Evolutionary conservation across 2,329 filamentous ascomycete species (phyloP).

Genomic region (Aspergillus oerlinghausenensis): DNA sequence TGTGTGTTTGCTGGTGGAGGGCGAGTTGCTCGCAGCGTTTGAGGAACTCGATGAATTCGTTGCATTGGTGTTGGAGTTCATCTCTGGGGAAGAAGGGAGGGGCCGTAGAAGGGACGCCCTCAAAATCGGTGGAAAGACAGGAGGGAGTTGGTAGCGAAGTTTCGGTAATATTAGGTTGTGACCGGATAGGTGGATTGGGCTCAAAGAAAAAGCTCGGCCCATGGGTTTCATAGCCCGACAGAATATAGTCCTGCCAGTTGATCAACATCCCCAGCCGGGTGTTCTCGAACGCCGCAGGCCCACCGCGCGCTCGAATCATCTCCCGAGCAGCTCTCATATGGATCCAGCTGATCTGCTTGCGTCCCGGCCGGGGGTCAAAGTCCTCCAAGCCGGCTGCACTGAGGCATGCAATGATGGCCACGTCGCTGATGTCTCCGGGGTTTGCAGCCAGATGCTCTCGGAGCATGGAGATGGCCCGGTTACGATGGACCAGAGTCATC

Average conservation of each 20-base stretch:
- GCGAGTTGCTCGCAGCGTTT: constrained; percentile 35
- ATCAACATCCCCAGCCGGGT: constrained; percentile 38
- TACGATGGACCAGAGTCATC: constrained; percentile 28
- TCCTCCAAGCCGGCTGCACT: constrained; percentile 38
- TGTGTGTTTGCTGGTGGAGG: constrained; percentile 21
- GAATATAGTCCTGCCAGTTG: constrained; percentile 41
- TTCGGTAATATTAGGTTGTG: constrained; percentile 5
- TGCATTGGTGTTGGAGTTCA: constrained; percentile 33
- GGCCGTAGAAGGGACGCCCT: not conserved
- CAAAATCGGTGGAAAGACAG: not conserved
- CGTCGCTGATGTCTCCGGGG: constrained; percentile 33
- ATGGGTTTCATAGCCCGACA: constrained; percentile 35
- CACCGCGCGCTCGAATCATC: constrained; percentile 36
- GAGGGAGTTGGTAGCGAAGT: not conserved
- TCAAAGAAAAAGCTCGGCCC: constrained; percentile 34
- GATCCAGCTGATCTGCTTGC: constrained; percentile 35
- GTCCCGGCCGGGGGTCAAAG: constrained; percentile 35
- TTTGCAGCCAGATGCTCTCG: constrained; percentile 27
- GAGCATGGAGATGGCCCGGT: constrained; percentile 31
- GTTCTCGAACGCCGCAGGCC: constrained; percentile 32
- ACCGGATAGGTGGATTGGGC: constrained; percentile 9
- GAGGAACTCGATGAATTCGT: constrained; percentile 37
- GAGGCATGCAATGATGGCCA: constrained; percentile 36
- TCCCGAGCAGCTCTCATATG: constrained; percentile 37
- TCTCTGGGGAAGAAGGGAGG: constrained; percentile 16